A percentile compares a stretch with the other conserved stretches of the same genome.
Conservation (phyloP, 106 monocot genomes). For the Dendrobium officinale region DNA sequence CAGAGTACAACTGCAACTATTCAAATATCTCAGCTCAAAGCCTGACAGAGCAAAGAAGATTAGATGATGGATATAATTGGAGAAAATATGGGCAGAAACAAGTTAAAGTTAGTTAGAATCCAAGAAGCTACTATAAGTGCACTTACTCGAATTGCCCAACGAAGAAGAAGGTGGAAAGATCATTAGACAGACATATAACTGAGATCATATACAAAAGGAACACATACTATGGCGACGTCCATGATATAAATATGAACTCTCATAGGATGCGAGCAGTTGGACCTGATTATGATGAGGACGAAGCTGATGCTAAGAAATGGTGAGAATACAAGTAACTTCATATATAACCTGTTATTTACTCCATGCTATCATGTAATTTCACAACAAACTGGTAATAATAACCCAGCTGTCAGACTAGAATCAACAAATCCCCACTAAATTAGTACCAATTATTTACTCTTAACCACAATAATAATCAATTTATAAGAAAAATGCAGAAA, state of each 20-base stretch:
- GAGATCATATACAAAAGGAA: conserved; percentile 56
- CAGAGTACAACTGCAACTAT: not conserved
- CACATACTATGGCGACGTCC: conserved; percentile 29
- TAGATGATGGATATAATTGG: conserved; percentile 30
- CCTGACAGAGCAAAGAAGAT: conserved; percentile 14
- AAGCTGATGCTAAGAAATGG: conserved; percentile 38
- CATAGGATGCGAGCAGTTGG: not conserved
- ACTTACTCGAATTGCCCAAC: conserved; percentile 37
- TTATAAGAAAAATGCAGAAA: not conserved
- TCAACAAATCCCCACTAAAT: too few species aligned
- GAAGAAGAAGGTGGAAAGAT: conserved; percentile 56
- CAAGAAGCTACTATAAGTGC: conserved; percentile 59
- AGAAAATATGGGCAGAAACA: conserved; percentile 60
- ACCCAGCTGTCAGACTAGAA: too few species aligned
- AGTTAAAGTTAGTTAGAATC: conserved; percentile 54
- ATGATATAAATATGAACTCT: conserved; percentile 21
- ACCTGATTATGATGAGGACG: conserved; percentile 23
- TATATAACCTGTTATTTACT: too few species aligned
- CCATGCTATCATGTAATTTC: not conserved
- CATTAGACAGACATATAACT: conserved; percentile 38
- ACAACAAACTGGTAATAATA: too few species aligned
- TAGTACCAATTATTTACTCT: too few species aligned
- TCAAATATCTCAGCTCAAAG: not conserved
- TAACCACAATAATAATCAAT: not conserved
- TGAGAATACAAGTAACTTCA: conserved; percentile 10